These are phyloP conservation scores for Globisporangium abappressorium DNA, from an alignment of 352 stramenopile genomes.

Conservation along the genomic window DNA sequence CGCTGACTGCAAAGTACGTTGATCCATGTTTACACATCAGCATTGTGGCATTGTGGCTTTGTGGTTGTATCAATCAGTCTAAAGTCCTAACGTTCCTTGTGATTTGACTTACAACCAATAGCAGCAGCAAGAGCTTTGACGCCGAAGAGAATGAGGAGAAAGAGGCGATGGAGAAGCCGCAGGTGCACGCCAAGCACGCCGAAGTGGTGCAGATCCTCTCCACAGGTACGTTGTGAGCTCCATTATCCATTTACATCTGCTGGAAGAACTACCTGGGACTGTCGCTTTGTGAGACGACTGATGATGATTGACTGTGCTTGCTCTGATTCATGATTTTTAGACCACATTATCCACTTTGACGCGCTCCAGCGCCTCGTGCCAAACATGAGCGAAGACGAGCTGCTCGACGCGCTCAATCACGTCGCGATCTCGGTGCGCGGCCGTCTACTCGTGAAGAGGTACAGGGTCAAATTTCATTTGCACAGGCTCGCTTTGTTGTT, in stretches of 20 bases:
- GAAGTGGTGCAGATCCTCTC: conserved; percentile 26
- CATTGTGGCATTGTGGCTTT: background rate
- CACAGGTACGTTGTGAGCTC: conserved; percentile 9
- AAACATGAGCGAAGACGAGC: conserved; percentile 29
- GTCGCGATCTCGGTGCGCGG: conserved; percentile 43
- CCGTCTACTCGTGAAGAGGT: conserved; percentile 45
- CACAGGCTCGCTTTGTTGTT: background rate
- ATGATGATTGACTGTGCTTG: background rate
- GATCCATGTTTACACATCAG: conserved; percentile 7
- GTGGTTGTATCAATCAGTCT: background rate
- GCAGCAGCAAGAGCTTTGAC: conserved; percentile 18
- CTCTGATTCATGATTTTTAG: conserved; percentile 17
- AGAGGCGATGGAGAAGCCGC: conserved; percentile 12
- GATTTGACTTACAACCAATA: conserved; percentile 14
- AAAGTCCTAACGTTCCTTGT: background rate
- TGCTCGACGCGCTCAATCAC: conserved; percentile 39
- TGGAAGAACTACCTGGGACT: background rate
- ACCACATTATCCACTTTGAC: conserved; percentile 52
- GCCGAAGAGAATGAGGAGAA: conserved; percentile 48
- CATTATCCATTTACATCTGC: background rate
- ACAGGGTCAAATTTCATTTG: background rate
- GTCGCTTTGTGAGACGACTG: background rate
- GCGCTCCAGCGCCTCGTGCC: conserved; percentile 38
- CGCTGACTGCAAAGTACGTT: conserved; percentile 20
- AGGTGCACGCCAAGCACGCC: conserved; percentile 31